Conservation (phyloP, 345 rosid genomes). For the Euphorbia pulcherrima region DNA sequence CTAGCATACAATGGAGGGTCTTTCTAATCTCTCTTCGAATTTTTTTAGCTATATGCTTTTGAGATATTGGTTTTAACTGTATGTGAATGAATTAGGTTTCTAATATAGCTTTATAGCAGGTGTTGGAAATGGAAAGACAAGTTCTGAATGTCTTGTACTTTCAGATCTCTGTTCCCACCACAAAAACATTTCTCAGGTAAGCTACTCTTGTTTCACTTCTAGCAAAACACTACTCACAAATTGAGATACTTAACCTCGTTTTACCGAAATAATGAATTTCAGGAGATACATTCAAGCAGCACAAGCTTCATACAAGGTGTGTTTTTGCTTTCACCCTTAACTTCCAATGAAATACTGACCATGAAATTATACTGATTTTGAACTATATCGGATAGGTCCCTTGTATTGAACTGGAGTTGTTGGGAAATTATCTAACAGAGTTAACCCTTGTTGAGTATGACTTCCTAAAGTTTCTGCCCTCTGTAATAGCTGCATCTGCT, state of each 20-base stretch:
- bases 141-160: constrained; percentile 64
- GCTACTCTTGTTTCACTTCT: constrained; percentile 7
- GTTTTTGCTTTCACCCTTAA: background rate
- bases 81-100: constrained; percentile 22
- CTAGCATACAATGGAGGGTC: background rate
- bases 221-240: background rate
- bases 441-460: constrained; percentile 69
- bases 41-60: background rate
- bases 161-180: constrained; percentile 72
- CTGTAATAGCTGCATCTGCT: constrained; percentile 80
- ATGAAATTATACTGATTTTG: constrained; percentile 5
- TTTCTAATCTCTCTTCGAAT: background rate
- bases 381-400: constrained; percentile 40
- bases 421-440: constrained; percentile 87
- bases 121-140: constrained; percentile 74
- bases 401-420: constrained; percentile 57
- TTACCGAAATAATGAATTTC: constrained; percentile 22
- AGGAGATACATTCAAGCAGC: constrained; percentile 92
- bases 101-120: constrained; percentile 47
- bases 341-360: background rate
- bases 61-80: background rate
- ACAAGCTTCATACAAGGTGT: constrained; percentile 70
- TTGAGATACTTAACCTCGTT: constrained; percentile 1
- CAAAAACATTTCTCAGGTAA: constrained; percentile 87
- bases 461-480: constrained; percentile 73